phyloP scores from a whole-genome alignment of 2,329 filamentous ascomycete genomes.

The Alternaria sp. region DNA sequence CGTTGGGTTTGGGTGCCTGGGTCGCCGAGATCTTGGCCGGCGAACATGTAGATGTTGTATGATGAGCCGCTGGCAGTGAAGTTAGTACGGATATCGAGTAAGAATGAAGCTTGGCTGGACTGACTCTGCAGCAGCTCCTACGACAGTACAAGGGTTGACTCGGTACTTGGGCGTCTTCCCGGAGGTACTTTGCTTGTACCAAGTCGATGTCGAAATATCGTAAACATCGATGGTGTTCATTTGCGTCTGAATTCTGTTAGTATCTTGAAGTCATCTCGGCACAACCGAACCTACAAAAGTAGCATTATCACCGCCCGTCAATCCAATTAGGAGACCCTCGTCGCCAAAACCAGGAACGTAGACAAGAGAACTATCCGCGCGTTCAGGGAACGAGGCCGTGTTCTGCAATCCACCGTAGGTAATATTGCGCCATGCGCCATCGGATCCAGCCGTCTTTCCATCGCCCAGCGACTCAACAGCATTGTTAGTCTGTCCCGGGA shows the following conservation, averaged over 20 bases:
- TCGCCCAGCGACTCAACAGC: conserved; percentile 65
- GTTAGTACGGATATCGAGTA: conserved; percentile 13
- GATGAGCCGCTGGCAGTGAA: conserved; percentile 65
- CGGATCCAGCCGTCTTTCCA: conserved; percentile 64
- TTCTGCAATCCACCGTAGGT: conserved; percentile 74
- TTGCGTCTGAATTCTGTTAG: conserved; percentile 55
- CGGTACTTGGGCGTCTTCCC: conserved; percentile 66
- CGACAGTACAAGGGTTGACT: conserved; percentile 75
- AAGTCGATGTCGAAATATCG: conserved; percentile 72
- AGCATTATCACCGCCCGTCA: conserved; percentile 75
- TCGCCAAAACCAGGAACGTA: conserved; percentile 80
- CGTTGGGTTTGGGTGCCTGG: conserved; percentile 67
- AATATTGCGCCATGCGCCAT: conserved; percentile 76
- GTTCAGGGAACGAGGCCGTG: conserved; percentile 71
- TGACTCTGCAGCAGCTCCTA: conserved; percentile 72
- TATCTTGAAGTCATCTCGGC: not conserved
- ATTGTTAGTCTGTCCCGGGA: conserved; percentile 72
- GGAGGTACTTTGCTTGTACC: conserved; percentile 77
- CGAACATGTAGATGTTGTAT: conserved; percentile 81
- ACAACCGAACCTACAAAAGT: conserved; percentile 64
- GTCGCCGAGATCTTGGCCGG: conserved; percentile 76
- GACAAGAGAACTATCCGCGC: conserved; percentile 76
- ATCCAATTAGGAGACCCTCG: conserved; percentile 77
- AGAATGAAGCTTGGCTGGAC: conserved; percentile 2
- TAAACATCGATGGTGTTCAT: conserved; percentile 84